These are phyloP conservation scores for Oxytropis ochrocephala DNA, from an alignment of 306 rosid species.

Conservation along the genomic window DNA sequence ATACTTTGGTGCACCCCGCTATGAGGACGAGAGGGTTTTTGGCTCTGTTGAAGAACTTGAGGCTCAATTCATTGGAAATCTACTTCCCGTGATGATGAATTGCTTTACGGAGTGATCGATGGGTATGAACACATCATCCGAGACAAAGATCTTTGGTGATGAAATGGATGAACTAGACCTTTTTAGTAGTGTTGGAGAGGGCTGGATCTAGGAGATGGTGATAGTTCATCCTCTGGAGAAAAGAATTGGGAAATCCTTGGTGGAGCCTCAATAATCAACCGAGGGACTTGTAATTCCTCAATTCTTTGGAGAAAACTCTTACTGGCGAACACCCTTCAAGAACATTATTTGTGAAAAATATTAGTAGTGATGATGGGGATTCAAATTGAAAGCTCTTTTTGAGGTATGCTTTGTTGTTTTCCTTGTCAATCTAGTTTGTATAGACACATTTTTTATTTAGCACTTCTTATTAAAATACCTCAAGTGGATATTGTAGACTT, in stretches of 20 bases:
- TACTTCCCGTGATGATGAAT: conserved; percentile 33
- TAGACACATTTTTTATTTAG: neutral
- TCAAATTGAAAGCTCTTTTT: conserved; percentile 50
- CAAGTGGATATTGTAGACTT: neutral
- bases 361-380: conserved; percentile 51
- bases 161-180: conserved; percentile 59
- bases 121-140: neutral
- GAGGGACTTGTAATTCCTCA: conserved; percentile 33
- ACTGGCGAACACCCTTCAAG: conserved; percentile 55
- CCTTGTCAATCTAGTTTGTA: neutral
- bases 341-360: conserved; percentile 56
- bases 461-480: neutral
- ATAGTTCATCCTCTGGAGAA: conserved; percentile 27
- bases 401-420: conserved; percentile 33
- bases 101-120: conserved; percentile 24
- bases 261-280: conserved; percentile 30
- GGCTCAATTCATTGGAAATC: conserved; percentile 27
- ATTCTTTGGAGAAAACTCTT: conserved; percentile 56
- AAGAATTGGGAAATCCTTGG: conserved; percentile 38
- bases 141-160: conserved; percentile 21
- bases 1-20: conserved; percentile 14
- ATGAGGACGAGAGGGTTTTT: conserved; percentile 25
- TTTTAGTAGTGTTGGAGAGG: conserved; percentile 64
- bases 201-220: conserved; percentile 58
- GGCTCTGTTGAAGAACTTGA: conserved; percentile 35